Base-by-base conservation (phyloP, 2,329 filamentous ascomycete genomes). In the Blastomyces gilchristii region DNA sequence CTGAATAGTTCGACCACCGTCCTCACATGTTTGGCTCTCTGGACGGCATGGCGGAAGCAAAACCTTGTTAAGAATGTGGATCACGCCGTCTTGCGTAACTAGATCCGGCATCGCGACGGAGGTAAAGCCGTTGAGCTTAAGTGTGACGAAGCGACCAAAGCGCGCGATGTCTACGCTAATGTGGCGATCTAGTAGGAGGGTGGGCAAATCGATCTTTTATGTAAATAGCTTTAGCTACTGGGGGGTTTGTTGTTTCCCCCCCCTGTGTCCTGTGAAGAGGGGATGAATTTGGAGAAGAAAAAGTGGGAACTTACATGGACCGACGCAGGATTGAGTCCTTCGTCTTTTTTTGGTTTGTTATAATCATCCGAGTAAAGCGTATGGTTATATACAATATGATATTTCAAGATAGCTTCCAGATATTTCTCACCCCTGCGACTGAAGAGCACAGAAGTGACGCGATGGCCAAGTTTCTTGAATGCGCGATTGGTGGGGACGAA, bases 331-430 rank as follows among this genome's bases (percentile, higher is more conserved):
- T 59, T 64, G 39, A 69, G 68, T 12, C 70, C 64, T 28, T 71
- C 66, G 8, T 28, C 47, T 6, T 72, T 67, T 61, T 68, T 62
- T 0, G 76, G 70, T 58, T 81, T 81, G 77, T 91, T 94, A 71
- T 87, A 89, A 5, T 87, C 88, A 71, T 96, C 92, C 6, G 87
- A 90, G 79, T 96, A 97, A 0, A 96, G 77, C 0, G 89, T 92
- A 64, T 86, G 82, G 70, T 89, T 85, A 52, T 85, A 82, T 0
- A 88, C 87, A 58, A 92, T 81, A 70, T 93, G 89, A 72, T 95
- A 95, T 77, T 90, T 80, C 18, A 95, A 79, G 56, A 96, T 78
- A 0, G 90, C 90, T 67, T 83, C 85, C 22, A 97, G 82, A 72
- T 90, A 96, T 73, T 87, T 87, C 66, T 82, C 79, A 1, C 92